Evolutionary conservation across 108 stramenopile species (phyloP).

Genomic region (Schizochytrium sp.): DNA sequence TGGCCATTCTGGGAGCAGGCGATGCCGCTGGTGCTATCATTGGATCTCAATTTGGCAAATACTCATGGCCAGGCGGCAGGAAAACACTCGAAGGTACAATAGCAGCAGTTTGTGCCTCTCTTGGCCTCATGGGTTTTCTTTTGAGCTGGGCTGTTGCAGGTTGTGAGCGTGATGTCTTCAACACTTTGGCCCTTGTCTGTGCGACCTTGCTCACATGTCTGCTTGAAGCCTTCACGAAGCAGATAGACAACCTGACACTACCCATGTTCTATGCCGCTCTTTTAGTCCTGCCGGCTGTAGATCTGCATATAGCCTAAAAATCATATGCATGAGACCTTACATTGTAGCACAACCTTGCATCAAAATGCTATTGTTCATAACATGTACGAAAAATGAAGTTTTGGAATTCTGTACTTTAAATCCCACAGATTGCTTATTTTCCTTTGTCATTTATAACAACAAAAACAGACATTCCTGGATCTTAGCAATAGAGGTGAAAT

Average conservation of each 20-base stretch:
- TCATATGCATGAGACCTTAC: neutral
- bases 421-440: too few relatives aligned
- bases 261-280: slow-evolving; percentile 47
- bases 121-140: neutral
- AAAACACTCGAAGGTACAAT: slow-evolving; percentile 9
- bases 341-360: neutral
- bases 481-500: too few relatives aligned
- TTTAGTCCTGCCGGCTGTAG: neutral
- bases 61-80: slow-evolving; percentile 7
- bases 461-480: too few relatives aligned
- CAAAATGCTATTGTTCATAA: neutral
- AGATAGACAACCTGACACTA: slow-evolving; percentile 42
- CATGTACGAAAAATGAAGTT: too few relatives aligned
- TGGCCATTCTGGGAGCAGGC: slow-evolving; percentile 46
- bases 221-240: slow-evolving; percentile 33
- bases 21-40: slow-evolving; percentile 44
- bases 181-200: neutral
- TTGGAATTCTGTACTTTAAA: too few relatives aligned
- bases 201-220: neutral
- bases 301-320: neutral
- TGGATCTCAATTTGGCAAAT: neutral
- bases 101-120: neutral
- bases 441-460: too few relatives aligned
- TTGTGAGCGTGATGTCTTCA: too few relatives aligned
- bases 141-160: neutral